Conservation (phyloP, 2,329 filamentous ascomycete genomes). For the Pyrenophora graminea region DNA sequence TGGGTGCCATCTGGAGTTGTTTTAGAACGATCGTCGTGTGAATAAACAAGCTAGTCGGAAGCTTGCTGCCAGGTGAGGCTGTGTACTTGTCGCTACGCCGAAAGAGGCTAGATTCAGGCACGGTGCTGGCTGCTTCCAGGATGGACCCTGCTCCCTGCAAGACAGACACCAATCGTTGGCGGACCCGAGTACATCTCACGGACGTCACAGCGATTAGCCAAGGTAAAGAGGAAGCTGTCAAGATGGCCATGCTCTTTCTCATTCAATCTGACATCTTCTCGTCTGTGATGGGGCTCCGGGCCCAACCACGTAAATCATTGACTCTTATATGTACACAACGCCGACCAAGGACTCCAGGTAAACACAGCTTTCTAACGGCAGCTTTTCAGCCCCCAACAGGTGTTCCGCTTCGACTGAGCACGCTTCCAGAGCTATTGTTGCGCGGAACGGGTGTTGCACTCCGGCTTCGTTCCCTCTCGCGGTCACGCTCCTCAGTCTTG, state of each 20-base stretch:
- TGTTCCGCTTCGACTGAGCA: conserved; percentile 27
- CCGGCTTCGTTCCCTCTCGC: conserved; percentile 29
- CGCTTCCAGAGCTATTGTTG: conserved; percentile 27
- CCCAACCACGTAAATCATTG: neutral
- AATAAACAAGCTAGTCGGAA: neutral
- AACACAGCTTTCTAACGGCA: neutral
- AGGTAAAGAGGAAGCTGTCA: no score
- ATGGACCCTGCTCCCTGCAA: neutral
- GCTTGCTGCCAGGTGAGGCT: conserved; percentile 4
- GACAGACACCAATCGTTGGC: neutral
- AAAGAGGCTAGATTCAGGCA: neutral
- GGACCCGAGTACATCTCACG: neutral
- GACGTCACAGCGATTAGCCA: neutral
- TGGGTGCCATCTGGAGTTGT: no score
- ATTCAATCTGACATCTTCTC: neutral
- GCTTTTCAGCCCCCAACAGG: conserved; percentile 18
- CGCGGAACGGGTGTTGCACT: conserved; percentile 31
- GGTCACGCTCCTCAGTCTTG: conserved; percentile 36
- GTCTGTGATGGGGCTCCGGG: neutral
- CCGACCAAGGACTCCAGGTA: neutral
- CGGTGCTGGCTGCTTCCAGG: neutral
- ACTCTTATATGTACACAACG: conserved; percentile 11
- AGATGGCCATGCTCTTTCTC: neutral
- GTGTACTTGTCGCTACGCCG: neutral
- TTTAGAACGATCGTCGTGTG: neutral